Conservation (phyloP, 495 filamentous ascomycete genomes). For the Symbiotaphrina buchneri region DNA sequence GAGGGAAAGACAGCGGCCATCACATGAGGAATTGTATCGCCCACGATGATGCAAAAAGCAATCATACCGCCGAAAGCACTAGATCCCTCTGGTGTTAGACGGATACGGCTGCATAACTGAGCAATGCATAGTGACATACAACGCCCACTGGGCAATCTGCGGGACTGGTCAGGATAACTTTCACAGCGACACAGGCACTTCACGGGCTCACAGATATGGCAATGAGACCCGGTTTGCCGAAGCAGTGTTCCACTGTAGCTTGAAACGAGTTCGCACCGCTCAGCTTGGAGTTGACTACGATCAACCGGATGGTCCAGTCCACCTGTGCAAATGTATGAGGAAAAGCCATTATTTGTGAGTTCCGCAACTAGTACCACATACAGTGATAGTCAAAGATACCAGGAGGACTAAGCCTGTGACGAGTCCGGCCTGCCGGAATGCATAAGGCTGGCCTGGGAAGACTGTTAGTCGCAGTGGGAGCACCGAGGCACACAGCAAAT, state of each 20-base stretch:
- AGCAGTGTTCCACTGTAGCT: constrained; percentile 84
- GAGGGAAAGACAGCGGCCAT: constrained; percentile 61
- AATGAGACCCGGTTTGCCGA: constrained; percentile 66
- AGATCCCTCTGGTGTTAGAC: constrained; percentile 2
- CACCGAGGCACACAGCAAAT: constrained; percentile 1
- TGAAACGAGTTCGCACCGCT: constrained; percentile 85
- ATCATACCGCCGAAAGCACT: constrained; percentile 95
- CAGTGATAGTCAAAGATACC: constrained; percentile 52
- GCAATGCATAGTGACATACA: constrained; percentile 20
- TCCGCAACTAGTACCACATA: constrained; percentile 8
- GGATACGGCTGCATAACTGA: neutral
- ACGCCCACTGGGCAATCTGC: constrained; percentile 73
- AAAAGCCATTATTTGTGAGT: neutral
- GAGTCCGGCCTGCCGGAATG: constrained; percentile 75
- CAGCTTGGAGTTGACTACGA: constrained; percentile 87
- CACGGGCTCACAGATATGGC: constrained; percentile 41
- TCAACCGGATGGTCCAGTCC: constrained; percentile 94
- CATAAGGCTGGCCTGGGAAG: constrained; percentile 57
- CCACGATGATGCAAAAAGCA: constrained; percentile 91
- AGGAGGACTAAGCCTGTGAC: constrained; percentile 58
- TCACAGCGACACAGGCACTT: neutral
- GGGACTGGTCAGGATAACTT: neutral
- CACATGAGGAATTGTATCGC: constrained; percentile 87
- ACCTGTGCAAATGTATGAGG: constrained; percentile 15
- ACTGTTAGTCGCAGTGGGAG: constrained; percentile 1